These are phyloP conservation scores for Phytophthora hybrid DNA, from an alignment of 352 stramenopile species.

Conservation along the genomic window DNA sequence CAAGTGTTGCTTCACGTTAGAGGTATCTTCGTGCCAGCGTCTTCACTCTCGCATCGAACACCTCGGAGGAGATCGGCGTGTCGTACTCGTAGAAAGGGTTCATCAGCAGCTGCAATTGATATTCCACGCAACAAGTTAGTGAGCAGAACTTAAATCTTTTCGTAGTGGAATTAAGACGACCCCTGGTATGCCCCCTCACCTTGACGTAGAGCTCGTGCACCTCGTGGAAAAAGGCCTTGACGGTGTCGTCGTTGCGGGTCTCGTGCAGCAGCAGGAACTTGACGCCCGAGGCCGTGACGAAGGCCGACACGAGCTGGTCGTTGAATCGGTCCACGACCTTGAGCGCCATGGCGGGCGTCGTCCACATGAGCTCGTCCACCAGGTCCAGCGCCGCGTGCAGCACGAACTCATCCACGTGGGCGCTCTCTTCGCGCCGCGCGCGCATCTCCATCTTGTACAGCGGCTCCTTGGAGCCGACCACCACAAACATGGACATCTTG, in stretches of 20 bases:
- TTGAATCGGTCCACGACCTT: constrained; percentile 96
- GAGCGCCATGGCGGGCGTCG: constrained; percentile 93
- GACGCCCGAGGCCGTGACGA: constrained; percentile 95
- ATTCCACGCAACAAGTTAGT: constrained; percentile 4
- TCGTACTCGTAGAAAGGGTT: constrained; percentile 98
- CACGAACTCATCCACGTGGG: constrained; percentile 98
- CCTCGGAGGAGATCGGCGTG: constrained; percentile 92
- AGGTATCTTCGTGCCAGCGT: constrained; percentile 92
- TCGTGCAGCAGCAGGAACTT: constrained; percentile 98
- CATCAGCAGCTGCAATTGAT: constrained; percentile 86
- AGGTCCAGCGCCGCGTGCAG: constrained; percentile 98
- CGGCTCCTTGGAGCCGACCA: constrained; percentile 87
- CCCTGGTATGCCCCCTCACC: constrained; percentile 45
- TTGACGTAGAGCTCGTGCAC: constrained; percentile 99
- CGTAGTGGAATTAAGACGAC: neutral
- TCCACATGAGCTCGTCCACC: constrained; percentile 96
- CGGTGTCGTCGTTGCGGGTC: constrained; percentile 94
- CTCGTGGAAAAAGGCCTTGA: constrained; percentile 97
- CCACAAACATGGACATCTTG: constrained; percentile 85
- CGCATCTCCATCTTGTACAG: constrained; percentile 91
- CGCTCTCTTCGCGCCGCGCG: constrained; percentile 80
- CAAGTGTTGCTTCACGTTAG: constrained; percentile 28
- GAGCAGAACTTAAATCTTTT: constrained; percentile 9
- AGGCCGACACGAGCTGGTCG: constrained; percentile 97
- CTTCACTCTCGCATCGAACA: constrained; percentile 94